Evolutionary conservation across 169 alveolate species (phyloP), one percentile per base, ranked within the genome.

Genomic region (Sarcocystis neurona): DNA sequence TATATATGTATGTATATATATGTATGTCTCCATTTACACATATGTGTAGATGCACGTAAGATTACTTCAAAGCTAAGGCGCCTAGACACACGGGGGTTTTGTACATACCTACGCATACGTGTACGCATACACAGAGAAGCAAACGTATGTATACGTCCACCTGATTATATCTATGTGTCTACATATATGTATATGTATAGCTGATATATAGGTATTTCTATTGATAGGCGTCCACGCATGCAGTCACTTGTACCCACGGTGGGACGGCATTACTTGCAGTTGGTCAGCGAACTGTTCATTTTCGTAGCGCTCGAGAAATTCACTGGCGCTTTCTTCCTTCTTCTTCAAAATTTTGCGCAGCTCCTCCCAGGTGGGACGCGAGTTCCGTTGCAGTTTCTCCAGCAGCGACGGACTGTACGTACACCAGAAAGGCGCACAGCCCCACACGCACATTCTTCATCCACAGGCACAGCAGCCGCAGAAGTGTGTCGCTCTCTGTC

Each of bases 321-420:
- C 92, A 85, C 88, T 88, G 56, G 85, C 60, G 44, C 87, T 47
- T 12, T 85, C 92, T 30, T 88, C 92, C 89, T 88, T 88, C 68
- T 88, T 88, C 70, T 88, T 78, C 4, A 82, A 72, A 77, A 88
- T 88, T 85, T 88, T 88, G 27, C 77, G 84, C 68, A 88, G 75
- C 70, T 88, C 86, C 5, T 88, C 92, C 92, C 92, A 88, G 39
- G 89, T 88, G 43, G 92, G 92, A 66, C 92, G 88, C 60, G 92
- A 88, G 60, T 88, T 60, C 66, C 92, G 10, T 23, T 85, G 84
- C 48, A 88, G 88, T 79, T 74, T 68, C 89, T 88, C 92, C 88
- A 74, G 58, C 85, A 88, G 77, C 39, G 87, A 70, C 34, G 92
- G 92, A 41, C 92, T 79, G 87, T 48, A 78, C 75, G 43, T 10